phyloP scores from a whole-genome alignment of 768 basidiomycete species.

The Suillus bovinus region DNA sequence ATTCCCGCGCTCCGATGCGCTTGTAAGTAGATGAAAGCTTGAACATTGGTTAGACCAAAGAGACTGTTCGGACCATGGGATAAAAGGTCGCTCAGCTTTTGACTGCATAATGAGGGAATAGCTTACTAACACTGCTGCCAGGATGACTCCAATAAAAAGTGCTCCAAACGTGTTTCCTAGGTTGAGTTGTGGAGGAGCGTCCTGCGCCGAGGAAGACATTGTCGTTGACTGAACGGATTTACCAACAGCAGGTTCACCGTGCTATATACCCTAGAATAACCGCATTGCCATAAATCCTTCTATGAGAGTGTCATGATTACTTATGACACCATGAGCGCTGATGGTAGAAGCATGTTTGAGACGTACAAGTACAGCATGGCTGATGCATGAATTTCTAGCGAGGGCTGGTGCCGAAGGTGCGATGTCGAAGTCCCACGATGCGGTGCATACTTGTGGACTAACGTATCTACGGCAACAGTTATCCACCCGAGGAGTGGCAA shows the following conservation, averaged over 20 bases:
- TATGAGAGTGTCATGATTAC: background rate
- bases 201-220: background rate
- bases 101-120: background rate
- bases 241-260: background rate
- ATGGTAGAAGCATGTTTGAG: background rate
- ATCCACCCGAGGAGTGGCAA: too few species aligned
- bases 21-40: background rate
- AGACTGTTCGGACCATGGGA: background rate
- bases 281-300: background rate
- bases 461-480: too few species aligned
- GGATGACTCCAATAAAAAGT: background rate
- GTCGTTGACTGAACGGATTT: background rate
- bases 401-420: too few species aligned
- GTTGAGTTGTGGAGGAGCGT: background rate
- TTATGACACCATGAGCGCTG: background rate
- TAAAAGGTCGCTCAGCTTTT: background rate
- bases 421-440: too few species aligned
- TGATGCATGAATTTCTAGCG: too few species aligned
- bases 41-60: background rate
- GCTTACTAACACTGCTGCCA: constrained; percentile 1
- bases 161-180: background rate
- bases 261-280: background rate
- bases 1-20: background rate
- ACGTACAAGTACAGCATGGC: too few species aligned
- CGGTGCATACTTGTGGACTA: too few species aligned